Evolutionary conservation across 768 basidiomycete species (phyloP).

Genomic region (Suillus subluteus): DNA sequence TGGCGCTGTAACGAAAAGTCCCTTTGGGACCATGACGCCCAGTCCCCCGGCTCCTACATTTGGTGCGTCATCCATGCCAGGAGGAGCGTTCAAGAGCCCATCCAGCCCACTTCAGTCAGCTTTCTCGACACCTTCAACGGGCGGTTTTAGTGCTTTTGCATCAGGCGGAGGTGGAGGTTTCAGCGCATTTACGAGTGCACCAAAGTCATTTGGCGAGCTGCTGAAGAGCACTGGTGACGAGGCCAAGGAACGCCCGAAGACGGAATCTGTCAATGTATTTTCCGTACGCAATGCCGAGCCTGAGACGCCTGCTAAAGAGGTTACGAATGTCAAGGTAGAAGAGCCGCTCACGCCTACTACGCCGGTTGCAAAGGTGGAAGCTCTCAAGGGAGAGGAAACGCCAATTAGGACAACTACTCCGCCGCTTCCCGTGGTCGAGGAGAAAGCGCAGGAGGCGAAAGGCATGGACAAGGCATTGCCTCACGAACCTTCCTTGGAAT

Average conservation of each 20-base stretch:
- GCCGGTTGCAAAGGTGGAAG: not conserved
- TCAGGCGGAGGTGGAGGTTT: constrained; percentile 47
- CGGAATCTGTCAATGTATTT: constrained; percentile 22
- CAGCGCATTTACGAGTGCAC: constrained; percentile 50
- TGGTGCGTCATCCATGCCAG: constrained; percentile 39
- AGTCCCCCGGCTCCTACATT: constrained; percentile 37
- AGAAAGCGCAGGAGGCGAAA: constrained; percentile 5
- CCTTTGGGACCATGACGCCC: constrained; percentile 22
- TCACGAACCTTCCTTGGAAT: constrained; percentile 28
- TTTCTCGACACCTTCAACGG: constrained; percentile 17
- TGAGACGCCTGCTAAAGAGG: constrained; percentile 2
- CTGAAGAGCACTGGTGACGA: constrained; percentile 46
- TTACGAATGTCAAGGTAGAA: not conserved
- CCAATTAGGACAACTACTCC: not conserved
- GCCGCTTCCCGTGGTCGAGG: constrained; percentile 3
- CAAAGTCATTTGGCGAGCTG: constrained; percentile 65
- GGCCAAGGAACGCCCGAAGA: constrained; percentile 13
- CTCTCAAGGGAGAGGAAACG: not conserved
- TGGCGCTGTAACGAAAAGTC: constrained; percentile 23
- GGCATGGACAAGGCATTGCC: constrained; percentile 15
- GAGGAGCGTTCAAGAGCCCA: constrained; percentile 22
- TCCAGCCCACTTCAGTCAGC: constrained; percentile 17
- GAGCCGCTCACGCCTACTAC: constrained; percentile 16
- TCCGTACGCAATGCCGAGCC: constrained; percentile 3
- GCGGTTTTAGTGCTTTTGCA: constrained; percentile 33